Conservation (phyloP, 345 rosid genomes). For the Camelina laxa region DNA sequence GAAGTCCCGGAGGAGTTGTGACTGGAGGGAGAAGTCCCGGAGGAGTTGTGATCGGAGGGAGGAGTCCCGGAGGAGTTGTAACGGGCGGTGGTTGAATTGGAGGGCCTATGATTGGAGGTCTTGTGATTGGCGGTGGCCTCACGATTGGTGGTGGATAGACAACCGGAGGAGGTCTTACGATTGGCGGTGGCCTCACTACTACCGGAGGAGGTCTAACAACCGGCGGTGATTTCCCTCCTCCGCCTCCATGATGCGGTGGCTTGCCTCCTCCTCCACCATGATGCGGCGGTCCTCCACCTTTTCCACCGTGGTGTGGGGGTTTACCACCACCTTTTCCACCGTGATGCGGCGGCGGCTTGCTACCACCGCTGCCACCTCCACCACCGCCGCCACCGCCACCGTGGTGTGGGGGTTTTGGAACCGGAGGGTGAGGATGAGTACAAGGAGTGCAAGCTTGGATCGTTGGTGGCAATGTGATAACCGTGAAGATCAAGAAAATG, state of each 20-base stretch:
- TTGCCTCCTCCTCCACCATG: slow-evolving; percentile 33
- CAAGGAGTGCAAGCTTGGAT: slow-evolving; percentile 65
- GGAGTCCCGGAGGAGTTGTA: slow-evolving; percentile 47
- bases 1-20: slow-evolving; percentile 36
- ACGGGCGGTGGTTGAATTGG: slow-evolving; percentile 50
- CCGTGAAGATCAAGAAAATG: slow-evolving; percentile 57
- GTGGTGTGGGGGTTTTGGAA: slow-evolving; percentile 61
- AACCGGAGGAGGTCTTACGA: slow-evolving; percentile 44
- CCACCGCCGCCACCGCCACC: slow-evolving; percentile 22
- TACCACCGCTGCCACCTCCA: background rate
- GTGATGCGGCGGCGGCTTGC: slow-evolving; percentile 55
- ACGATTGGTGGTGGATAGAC: slow-evolving; percentile 52
- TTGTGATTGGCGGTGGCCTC: slow-evolving; percentile 46
- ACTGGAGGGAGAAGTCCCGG: slow-evolving; percentile 43
- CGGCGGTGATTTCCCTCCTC: slow-evolving; percentile 47
- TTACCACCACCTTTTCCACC: slow-evolving; percentile 51
- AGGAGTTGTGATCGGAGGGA: slow-evolving; percentile 37
- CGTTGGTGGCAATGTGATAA: slow-evolving; percentile 58
- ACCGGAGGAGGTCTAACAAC: slow-evolving; percentile 52
- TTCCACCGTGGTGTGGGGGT: slow-evolving; percentile 45
- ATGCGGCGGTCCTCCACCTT: slow-evolving; percentile 35
- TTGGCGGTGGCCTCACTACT: slow-evolving; percentile 44
- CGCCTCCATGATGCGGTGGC: slow-evolving; percentile 36
- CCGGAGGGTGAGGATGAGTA: slow-evolving; percentile 51
- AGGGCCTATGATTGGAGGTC: slow-evolving; percentile 43